These are phyloP conservation scores for Hyphodiscus sp. DNA, from an alignment of 2,329 filamentous ascomycete species.

Conservation along the genomic window DNA sequence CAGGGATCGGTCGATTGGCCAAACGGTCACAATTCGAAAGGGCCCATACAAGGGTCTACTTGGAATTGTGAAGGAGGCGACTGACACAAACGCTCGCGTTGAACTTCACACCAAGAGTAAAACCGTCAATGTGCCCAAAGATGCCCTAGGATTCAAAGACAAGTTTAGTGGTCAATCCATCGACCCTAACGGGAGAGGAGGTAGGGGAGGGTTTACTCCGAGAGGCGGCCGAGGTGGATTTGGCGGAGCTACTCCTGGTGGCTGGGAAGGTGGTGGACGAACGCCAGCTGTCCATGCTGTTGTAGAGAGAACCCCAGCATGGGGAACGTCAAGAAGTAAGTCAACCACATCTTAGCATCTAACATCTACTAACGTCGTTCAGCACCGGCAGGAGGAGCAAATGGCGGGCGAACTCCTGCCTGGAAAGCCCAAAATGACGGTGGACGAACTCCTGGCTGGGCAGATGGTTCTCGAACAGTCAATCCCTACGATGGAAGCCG, in stretches of 20 bases:
- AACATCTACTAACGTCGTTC: constrained; percentile 14
- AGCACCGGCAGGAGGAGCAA: constrained; percentile 50
- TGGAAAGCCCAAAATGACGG: constrained; percentile 49
- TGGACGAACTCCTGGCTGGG: constrained; percentile 63
- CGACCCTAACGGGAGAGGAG: constrained; percentile 52
- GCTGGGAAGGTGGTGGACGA: constrained; percentile 58
- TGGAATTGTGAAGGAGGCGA: constrained; percentile 93
- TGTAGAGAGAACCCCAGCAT: constrained; percentile 68
- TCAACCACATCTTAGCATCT: constrained; percentile 19
- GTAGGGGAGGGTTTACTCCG: constrained; percentile 31
- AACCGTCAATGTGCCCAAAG: constrained; percentile 76
- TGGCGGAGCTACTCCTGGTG: constrained; percentile 38
- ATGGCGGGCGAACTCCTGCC: constrained; percentile 56
- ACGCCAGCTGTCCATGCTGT: constrained; percentile 58
- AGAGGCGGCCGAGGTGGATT: constrained; percentile 37
- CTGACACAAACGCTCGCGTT: constrained; percentile 76
- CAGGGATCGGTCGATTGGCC: constrained; percentile 78
- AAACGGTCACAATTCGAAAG: constrained; percentile 82
- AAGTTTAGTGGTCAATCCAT: constrained; percentile 72
- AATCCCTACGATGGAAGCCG: constrained; percentile 60
- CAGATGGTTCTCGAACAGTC: constrained; percentile 58
- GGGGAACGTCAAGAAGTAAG: constrained; percentile 61
- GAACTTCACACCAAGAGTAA: constrained; percentile 95
- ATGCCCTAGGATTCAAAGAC: constrained; percentile 80
- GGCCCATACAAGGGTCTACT: constrained; percentile 89